These are phyloP conservation scores for Comarum palustre DNA, from an alignment of 306 rosid genomes.

Conservation along the genomic window DNA sequence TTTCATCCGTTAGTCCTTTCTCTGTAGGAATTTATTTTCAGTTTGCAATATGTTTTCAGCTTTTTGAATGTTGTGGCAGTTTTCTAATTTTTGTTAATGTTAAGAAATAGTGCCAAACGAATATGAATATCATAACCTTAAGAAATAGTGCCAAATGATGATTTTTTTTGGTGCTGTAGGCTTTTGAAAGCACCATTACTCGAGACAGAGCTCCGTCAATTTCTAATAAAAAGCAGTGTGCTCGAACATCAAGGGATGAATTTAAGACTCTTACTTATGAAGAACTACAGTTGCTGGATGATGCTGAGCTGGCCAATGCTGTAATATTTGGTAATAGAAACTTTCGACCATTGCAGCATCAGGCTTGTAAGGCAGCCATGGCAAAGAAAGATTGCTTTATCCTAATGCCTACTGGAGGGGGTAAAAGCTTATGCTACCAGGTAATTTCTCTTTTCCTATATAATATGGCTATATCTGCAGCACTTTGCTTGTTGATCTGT, in stretches of 20 bases:
- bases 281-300: slow-evolving; percentile 65
- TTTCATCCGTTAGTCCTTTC: not conserved
- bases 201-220: slow-evolving; percentile 44
- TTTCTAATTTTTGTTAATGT: not conserved
- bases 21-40: not conserved
- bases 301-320: slow-evolving; percentile 84
- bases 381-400: slow-evolving; percentile 80
- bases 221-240: slow-evolving; percentile 33
- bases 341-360: slow-evolving; percentile 86
- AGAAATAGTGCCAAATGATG: slow-evolving; percentile 6
- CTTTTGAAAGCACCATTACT: slow-evolving; percentile 57
- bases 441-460: slow-evolving; percentile 42
- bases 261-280: slow-evolving; percentile 53
- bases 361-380: slow-evolving; percentile 77
- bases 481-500: slow-evolving; percentile 12
- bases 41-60: slow-evolving; percentile 6
- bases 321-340: slow-evolving; percentile 75
- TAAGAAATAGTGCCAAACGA: not conserved
- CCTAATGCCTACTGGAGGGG: slow-evolving; percentile 99
- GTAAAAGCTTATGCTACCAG: slow-evolving; percentile 97
- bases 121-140: not conserved
- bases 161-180: slow-evolving; percentile 41
- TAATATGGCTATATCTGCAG: not conserved
- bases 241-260: slow-evolving; percentile 35
- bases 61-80: not conserved